phyloP scores from a whole-genome alignment of 768 basidiomycete species.

The Leccinum rimulosum region DNA sequence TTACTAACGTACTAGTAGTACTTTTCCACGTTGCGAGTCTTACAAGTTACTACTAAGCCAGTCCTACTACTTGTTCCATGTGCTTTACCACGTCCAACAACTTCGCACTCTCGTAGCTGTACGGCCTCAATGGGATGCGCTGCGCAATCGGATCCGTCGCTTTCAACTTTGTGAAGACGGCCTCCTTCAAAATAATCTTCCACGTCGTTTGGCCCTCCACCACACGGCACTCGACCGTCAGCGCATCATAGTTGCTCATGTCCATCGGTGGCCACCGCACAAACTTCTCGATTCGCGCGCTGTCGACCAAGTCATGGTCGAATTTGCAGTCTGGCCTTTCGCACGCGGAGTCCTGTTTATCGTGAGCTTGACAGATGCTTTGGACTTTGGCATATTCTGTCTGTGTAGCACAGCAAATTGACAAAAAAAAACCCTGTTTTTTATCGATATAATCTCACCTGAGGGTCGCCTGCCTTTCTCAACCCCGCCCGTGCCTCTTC shows the following conservation, averaged over 20 bases:
- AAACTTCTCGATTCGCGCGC: conserved; percentile 11
- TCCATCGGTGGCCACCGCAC: conserved; percentile 5
- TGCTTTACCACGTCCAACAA: conserved; percentile 18
- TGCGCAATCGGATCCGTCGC: conserved; percentile 11
- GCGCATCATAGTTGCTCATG: conserved; percentile 3
- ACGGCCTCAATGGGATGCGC: conserved; percentile 9
- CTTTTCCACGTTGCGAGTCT: no score
- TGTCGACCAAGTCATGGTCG: conserved; percentile 19
- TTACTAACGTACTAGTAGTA: no score
- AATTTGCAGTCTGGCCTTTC: conserved; percentile 11
- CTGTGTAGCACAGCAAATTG: background rate
- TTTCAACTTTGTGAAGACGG: conserved; percentile 8
- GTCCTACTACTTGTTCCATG: conserved; percentile 11
- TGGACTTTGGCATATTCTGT: conserved; percentile 11
- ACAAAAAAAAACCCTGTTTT: background rate
- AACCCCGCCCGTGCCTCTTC: conserved; percentile 8
- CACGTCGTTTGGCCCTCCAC: conserved; percentile 9
- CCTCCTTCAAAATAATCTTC: conserved; percentile 17
- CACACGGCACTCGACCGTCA: conserved; percentile 17
- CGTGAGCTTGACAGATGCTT: conserved; percentile 16
- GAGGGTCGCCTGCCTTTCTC: conserved; percentile 6
- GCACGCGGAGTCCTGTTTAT: conserved; percentile 7
- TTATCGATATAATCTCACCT: background rate
- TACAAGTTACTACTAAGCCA: background rate
- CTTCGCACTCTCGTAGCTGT: conserved; percentile 12